Evolutionary conservation across 2,329 filamentous ascomycete genomes (phyloP), one percentile per base, ranked within the genome.

Genomic region (Phoma sp.): DNA sequence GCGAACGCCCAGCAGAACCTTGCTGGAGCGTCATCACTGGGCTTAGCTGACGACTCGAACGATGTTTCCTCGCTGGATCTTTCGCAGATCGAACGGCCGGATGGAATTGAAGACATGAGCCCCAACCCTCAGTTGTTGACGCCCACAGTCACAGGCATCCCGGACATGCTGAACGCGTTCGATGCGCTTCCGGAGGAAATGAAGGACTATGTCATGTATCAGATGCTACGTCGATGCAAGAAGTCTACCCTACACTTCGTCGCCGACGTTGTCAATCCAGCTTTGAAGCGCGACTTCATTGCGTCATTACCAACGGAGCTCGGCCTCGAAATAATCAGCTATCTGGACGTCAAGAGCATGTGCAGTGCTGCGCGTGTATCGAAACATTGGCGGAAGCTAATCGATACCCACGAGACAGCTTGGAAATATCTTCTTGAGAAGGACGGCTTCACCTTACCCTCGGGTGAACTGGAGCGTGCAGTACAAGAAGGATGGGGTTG

Each of bases 121-220:
- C 46, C 65, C 17, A 73, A 76, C 33, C 64, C 71, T 12, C 74
- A 76, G 43, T 58, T 75, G 47, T 62, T 72, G 42, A 68, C 73
- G 46, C 69, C 78, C 52, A 72, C 67, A 0, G 59, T 93, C 17
- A 84, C 93, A 76, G 91, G 96, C 65, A 90, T 93, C n/a, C 90
- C 90, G 7, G 85, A 83, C 14, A 91, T 99, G 82, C 78, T 99
- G 14, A 90, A 96, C 64, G 87, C 88, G 2, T 99, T 98, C 66
- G 93, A 98, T 72, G 85, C 89, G 6, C 90, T 99, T 83, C 92
- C 93, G 2, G 86, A 90, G 37, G 89, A 95, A 66, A 87, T 99
- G 84, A 95, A 99, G 77, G 90, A 90, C 0, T 96, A 96, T 71
- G 88, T 99, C 77, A 96, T 99, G 87, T 98, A 96, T 72, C 93